Evolutionary conservation across 202 grass and related monocot species (phyloP).

Genomic region (Panicum hallii): DNA sequence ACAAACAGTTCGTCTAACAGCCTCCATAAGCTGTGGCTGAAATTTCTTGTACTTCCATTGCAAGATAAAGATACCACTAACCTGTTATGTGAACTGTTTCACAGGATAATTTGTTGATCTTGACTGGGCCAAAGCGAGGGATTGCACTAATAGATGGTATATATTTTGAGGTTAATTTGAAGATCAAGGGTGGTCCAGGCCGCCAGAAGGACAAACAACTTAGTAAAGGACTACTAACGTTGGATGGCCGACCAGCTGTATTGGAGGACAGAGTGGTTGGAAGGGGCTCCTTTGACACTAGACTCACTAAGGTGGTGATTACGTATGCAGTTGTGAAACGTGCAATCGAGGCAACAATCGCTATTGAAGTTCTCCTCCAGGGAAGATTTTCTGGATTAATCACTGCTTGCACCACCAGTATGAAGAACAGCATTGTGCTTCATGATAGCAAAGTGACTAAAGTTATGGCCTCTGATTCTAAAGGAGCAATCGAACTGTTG

Average conservation of each 20-base stretch:
- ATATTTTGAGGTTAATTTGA: neutral
- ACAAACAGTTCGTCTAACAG: no score
- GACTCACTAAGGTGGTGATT: neutral
- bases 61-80: neutral
- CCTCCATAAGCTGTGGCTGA: no score
- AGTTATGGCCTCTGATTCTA: neutral
- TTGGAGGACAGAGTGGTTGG: neutral
- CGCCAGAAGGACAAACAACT: neutral
- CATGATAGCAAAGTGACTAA: neutral
- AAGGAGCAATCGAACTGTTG: neutral
- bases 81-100: neutral
- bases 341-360: slow-evolving; percentile 13
- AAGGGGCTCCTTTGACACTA: neutral
- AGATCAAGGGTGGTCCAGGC: neutral
- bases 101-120: neutral
- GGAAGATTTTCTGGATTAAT: slow-evolving; percentile 11
- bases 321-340: neutral
- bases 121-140: neutral
- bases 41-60: neutral
- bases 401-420: neutral
- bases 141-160: neutral
- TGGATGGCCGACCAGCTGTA: neutral
- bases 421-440: neutral
- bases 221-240: neutral
- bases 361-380: neutral